phyloP scores from a whole-genome alignment of 2,329 filamentous ascomycete species.

The Claviceps paspali region DNA sequence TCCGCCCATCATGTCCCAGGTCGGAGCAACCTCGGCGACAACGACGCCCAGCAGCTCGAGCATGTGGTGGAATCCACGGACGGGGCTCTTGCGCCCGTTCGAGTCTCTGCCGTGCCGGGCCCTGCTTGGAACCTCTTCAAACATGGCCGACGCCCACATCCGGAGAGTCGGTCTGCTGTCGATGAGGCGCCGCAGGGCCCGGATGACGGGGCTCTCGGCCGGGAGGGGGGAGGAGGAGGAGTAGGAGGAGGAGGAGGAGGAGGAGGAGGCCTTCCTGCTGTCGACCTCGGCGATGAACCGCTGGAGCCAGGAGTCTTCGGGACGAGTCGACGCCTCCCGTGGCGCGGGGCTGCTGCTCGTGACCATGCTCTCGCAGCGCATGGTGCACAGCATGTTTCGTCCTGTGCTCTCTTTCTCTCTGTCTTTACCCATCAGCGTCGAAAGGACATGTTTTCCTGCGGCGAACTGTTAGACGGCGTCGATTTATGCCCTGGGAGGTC shows the following conservation, averaged over 20 bases:
- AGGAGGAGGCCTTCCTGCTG: background rate
- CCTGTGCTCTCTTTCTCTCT: too few relatives aligned
- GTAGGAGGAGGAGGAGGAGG: too few relatives aligned
- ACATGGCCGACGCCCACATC: background rate
- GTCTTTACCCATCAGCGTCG: too few relatives aligned
- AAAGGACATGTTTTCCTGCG: too few relatives aligned
- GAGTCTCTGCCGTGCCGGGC: background rate
- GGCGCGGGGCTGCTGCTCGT: too few relatives aligned
- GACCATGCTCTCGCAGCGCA: too few relatives aligned
- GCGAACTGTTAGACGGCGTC: too few relatives aligned
- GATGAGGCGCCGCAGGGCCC: background rate
- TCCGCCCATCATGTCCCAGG: conserved; percentile 7
- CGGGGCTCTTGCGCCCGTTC: conserved; percentile 7
- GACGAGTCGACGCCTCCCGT: too few relatives aligned
- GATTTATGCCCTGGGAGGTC: too few relatives aligned
- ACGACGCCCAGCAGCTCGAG: conserved; percentile 9
- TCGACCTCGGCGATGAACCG: background rate
- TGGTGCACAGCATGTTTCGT: too few relatives aligned
- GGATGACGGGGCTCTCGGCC: background rate
- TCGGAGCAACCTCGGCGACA: conserved; percentile 8
- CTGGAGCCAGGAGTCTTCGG: background rate
- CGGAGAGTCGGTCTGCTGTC: background rate
- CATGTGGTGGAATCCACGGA: conserved; percentile 10
- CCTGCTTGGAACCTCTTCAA: background rate
- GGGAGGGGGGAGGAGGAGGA: too few relatives aligned